Evolutionary conservation across 208 protist genomes (phyloP).

Genomic region (Leishmania tarentolae): DNA sequence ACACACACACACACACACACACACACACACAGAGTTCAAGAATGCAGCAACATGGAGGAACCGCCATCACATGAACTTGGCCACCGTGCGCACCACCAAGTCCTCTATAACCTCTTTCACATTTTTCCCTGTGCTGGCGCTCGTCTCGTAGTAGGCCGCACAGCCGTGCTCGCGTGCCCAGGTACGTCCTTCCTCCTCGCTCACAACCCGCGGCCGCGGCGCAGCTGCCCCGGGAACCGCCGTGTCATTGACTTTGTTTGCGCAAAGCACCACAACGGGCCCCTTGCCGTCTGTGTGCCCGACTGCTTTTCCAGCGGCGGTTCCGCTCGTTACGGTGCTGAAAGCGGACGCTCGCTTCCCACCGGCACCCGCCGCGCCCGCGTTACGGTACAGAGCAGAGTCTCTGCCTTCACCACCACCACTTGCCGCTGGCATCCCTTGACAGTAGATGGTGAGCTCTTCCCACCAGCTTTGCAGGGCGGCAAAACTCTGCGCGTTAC

Average conservation of each 20-base stretch:
- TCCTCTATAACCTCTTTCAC: constrained; percentile 64
- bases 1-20: background rate
- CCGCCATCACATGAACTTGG: constrained; percentile 53
- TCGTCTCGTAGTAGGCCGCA: constrained; percentile 77
- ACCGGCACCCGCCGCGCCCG: background rate
- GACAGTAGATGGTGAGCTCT: constrained; percentile 60
- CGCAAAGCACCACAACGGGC: constrained; percentile 59
- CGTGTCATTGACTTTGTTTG: constrained; percentile 71
- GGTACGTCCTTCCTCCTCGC: constrained; percentile 46
- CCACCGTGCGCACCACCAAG: constrained; percentile 63
- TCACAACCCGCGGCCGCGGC: constrained; percentile 46
- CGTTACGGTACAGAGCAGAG: background rate
- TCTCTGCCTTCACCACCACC: background rate
- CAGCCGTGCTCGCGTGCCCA: constrained; percentile 67
- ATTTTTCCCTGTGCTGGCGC: constrained; percentile 54
- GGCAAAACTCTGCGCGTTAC: constrained; percentile 52
- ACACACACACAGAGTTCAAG: background rate
- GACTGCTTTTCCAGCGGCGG: constrained; percentile 50
- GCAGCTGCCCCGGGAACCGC: constrained; percentile 11
- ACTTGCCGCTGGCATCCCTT: constrained; percentile 14
- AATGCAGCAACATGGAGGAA: too few species aligned
- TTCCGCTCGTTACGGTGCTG: constrained; percentile 36
- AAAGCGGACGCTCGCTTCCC: constrained; percentile 22
- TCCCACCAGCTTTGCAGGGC: constrained; percentile 71
- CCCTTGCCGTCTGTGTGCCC: constrained; percentile 29